A percentile compares a stretch with the other conserved stretches of the same genome.
phyloP scores from a whole-genome alignment of 2,329 filamentous ascomycete species.

The Ophiocordyceps unilateralis region DNA sequence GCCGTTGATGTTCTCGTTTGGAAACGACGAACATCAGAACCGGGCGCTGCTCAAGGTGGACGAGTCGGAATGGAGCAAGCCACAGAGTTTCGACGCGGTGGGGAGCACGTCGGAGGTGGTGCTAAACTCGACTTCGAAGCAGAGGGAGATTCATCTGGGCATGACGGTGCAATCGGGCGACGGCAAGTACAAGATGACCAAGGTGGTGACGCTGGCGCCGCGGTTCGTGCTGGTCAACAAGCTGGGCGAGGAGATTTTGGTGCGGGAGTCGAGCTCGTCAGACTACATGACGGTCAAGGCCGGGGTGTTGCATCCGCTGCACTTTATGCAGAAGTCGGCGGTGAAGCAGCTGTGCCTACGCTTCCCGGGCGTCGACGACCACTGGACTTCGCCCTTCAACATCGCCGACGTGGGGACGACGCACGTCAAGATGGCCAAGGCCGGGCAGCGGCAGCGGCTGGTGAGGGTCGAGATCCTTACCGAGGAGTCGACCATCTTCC shows the following conservation, averaged over 20 bases:
- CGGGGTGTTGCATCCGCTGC: constrained; percentile 68
- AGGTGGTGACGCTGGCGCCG: constrained; percentile 83
- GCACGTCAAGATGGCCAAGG: constrained; percentile 84
- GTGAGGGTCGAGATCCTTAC: constrained; percentile 78
- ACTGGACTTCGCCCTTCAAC: constrained; percentile 96
- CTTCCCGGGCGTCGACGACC: constrained; percentile 86
- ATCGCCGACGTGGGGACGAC: constrained; percentile 87
- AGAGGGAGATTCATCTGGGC: constrained; percentile 76
- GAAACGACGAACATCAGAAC: constrained; percentile 78
- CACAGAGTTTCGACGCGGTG: constrained; percentile 94
- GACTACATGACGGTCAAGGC: constrained; percentile 62
- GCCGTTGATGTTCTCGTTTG: constrained; percentile 94
- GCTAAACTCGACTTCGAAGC: constrained; percentile 52
- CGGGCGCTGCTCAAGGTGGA: constrained; percentile 74
- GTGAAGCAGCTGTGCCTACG: constrained; percentile 85
- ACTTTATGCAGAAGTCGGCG: constrained; percentile 70
- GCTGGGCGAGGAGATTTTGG: constrained; percentile 70
- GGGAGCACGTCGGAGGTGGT: constrained; percentile 83
- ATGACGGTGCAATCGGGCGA: constrained; percentile 80
- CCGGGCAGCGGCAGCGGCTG: constrained; percentile 74
- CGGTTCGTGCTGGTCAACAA: constrained; percentile 92
- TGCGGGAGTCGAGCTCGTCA: constrained; percentile 83
- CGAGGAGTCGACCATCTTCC: constrained; percentile 84
- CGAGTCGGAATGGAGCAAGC: constrained; percentile 89
- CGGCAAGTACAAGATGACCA: constrained; percentile 95